Evolutionary conservation across 2,329 filamentous ascomycete species (phyloP).

Genomic region (Cladosporium oxysporum): DNA sequence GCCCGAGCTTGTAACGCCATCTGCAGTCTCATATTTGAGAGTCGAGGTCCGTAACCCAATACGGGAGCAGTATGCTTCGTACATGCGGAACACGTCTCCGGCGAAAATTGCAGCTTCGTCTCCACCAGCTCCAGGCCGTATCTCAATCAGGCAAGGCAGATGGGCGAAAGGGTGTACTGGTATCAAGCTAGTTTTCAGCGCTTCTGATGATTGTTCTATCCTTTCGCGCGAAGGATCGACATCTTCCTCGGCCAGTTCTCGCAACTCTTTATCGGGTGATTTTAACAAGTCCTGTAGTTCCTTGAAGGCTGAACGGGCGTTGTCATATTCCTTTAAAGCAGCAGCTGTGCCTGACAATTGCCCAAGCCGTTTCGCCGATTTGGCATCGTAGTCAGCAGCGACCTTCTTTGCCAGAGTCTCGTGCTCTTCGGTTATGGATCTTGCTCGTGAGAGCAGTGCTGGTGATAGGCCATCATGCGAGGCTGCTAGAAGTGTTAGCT

Average conservation of each 20-base stretch:
- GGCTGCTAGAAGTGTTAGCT: conserved; percentile 10
- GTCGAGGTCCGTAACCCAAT: conserved; percentile 66
- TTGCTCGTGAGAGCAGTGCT: conserved; percentile 57
- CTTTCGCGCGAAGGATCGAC: conserved; percentile 64
- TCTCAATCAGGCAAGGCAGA: conserved; percentile 86
- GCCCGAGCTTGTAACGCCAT: conserved; percentile 54
- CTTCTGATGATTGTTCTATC: conserved; percentile 64
- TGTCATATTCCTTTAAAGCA: conserved; percentile 59
- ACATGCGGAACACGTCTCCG: conserved; percentile 86
- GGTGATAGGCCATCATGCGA: conserved; percentile 46
- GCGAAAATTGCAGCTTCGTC: conserved; percentile 91
- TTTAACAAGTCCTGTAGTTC: conserved; percentile 75
- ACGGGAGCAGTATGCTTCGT: conserved; percentile 72
- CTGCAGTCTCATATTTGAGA: conserved; percentile 77
- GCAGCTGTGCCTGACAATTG: conserved; percentile 55
- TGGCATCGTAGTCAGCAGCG: conserved; percentile 56
- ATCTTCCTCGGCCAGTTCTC: conserved; percentile 65
- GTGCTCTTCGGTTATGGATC: conserved; percentile 58
- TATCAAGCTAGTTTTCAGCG: conserved; percentile 75
- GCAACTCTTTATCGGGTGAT: conserved; percentile 59
- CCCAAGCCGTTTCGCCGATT: conserved; percentile 58
- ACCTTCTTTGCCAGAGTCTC: conserved; percentile 54
- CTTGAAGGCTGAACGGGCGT: conserved; percentile 57
- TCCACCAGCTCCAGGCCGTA: conserved; percentile 88
- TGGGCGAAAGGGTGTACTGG: conserved; percentile 88